phyloP scores from a whole-genome alignment of 129 eudicot genomes.

The Artemisia argyi region DNA sequence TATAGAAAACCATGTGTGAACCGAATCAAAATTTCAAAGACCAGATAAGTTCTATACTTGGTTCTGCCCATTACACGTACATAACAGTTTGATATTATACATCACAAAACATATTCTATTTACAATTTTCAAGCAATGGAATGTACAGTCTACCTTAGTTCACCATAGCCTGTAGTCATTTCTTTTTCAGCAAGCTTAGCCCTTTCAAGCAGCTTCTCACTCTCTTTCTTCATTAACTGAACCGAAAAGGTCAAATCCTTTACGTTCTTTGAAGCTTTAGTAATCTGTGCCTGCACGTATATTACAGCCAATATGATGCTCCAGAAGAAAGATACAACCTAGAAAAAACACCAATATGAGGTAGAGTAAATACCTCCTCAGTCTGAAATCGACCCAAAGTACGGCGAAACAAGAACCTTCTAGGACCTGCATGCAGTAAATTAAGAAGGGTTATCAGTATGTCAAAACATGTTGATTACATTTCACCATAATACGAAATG shows the following conservation, averaged over 20 bases:
- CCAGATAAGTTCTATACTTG: neutral
- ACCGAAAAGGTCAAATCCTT: slow-evolving; percentile 63
- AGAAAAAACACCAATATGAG: neutral
- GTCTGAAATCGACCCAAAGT: slow-evolving; percentile 85
- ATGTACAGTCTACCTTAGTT: slow-evolving; percentile 38
- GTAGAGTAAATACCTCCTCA: slow-evolving; percentile 65
- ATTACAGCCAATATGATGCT: slow-evolving; percentile 20
- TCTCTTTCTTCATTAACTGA: slow-evolving; percentile 89
- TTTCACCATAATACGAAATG: slow-evolving; percentile 6
- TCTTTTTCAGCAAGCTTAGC: slow-evolving; percentile 86
- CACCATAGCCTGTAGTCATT: slow-evolving; percentile 57
- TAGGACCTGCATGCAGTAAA: slow-evolving; percentile 61
- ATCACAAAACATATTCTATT: neutral
- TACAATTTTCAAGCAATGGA: slow-evolving; percentile 11
- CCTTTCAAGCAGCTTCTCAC: slow-evolving; percentile 76
- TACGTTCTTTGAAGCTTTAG: slow-evolving; percentile 71
- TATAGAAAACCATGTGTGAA: slow-evolving; percentile 5
- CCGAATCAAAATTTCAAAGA: slow-evolving; percentile 1
- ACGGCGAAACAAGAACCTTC: slow-evolving; percentile 80
- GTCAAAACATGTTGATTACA: neutral
- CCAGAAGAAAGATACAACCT: neutral
- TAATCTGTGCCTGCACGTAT: slow-evolving; percentile 68
- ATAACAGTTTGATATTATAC: slow-evolving; percentile 1
- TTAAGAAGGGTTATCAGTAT: slow-evolving; percentile 3
- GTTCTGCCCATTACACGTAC: neutral